Evolutionary conservation across 2,329 filamentous ascomycete genomes (phyloP), one percentile per base, ranked within the genome.

Genomic region (Neofusicoccum umdonicola): DNA sequence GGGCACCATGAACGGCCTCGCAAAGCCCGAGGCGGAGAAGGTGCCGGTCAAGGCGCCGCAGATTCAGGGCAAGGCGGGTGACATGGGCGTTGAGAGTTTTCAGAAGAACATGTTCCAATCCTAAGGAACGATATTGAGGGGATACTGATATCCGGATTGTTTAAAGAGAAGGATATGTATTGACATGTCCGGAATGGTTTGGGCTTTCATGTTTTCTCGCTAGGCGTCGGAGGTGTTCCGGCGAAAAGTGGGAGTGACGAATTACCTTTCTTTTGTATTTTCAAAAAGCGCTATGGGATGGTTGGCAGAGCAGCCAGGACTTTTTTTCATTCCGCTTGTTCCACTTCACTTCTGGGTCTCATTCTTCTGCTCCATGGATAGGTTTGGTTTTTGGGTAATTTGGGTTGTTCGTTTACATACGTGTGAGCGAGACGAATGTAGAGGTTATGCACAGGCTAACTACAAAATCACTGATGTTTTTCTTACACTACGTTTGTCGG

Each of bases 51-150:
- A 73, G 52, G 76, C 77, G 63, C 79, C 79, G 1, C 78, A 80
- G 67, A 72, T 87, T 0, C 81, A 82, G 63, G 83, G 85, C 37
- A 89, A 88, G 73, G 82, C 84, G 60, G 85, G 85, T 2, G 88
- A 90, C 73, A 86, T 90, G 67, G 82, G 82, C 15, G 83, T 88
- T 5, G 88, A 91, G 75, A 89, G 87, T 71, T 90, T 91, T 75
- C 88, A 90, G 75, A 89, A 89, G 78, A 87, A 87, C 62, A 85
- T 85, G 17, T 90, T 90, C 72, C 87, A 89, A 76, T 88, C 86
- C 62, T 58, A 15, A 22, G 50, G 50, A 22, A 31, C 22, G 22
- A 22, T 22, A 22, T 13, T 42, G 17, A n/a, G 19, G n/a, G 22
- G 15, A 39, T 12, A 11, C 11, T 22, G 42, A 34, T 47, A 60